Evolutionary conservation across 257 asterid genomes (phyloP).

Genomic region (Solanum medicagineum): DNA sequence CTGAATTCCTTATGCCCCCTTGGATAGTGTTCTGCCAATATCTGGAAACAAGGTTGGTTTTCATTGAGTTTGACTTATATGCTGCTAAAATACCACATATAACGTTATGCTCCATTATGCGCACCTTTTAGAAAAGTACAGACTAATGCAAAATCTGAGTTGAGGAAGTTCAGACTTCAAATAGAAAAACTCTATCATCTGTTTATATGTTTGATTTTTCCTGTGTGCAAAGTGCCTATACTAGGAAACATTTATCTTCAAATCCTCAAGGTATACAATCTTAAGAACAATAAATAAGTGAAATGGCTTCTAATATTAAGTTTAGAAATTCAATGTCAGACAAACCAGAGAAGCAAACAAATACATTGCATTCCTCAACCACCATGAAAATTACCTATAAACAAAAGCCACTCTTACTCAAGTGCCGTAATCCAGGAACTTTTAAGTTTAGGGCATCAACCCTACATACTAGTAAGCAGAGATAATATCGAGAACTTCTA

Average conservation of each 20-base stretch:
- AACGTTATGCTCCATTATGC: background rate
- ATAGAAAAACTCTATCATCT: background rate
- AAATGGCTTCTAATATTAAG: background rate
- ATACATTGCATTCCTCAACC: background rate
- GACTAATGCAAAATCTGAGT: background rate
- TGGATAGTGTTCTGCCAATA: conserved; percentile 78
- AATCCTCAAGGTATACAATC: background rate
- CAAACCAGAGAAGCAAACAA: background rate
- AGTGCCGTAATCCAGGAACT: background rate
- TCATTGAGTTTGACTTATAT: background rate
- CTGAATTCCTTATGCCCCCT: conserved; percentile 87
- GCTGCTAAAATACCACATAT: background rate
- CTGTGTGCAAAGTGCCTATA: background rate
- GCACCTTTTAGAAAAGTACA: background rate
- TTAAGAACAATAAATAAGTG: background rate
- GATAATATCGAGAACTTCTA: conserved; percentile 13
- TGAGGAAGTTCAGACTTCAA: background rate
- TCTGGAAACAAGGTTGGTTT: conserved; percentile 17
- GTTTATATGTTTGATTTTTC: background rate
- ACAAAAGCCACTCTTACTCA: background rate
- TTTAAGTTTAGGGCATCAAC: background rate
- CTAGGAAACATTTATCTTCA: background rate
- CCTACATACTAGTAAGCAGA: background rate
- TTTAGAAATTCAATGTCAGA: background rate
- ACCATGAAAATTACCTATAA: background rate